Conservation (phyloP, 2,329 filamentous ascomycete genomes). For the Aspergillus bombycis region DNA sequence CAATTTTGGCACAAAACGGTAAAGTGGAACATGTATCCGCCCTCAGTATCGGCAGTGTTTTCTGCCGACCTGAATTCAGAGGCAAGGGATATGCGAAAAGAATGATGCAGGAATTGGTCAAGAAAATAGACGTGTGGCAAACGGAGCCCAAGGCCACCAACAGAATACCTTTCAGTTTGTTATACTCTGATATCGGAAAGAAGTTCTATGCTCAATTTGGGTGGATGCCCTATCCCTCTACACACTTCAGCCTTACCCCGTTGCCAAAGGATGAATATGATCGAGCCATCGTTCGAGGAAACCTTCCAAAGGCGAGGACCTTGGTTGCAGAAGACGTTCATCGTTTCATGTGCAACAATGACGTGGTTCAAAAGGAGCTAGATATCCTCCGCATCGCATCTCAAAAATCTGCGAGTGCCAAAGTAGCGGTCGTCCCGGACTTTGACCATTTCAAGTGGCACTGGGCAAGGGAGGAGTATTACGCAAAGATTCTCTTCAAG, state of each 20-base stretch:
- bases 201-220: slow-evolving; percentile 76
- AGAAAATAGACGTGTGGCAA: slow-evolving; percentile 57
- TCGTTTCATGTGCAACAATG: slow-evolving; percentile 56
- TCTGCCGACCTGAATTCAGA: slow-evolving; percentile 67
- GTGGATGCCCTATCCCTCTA: slow-evolving; percentile 75
- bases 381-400: slow-evolving; percentile 57
- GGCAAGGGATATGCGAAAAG: slow-evolving; percentile 75
- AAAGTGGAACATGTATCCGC: slow-evolving; percentile 59
- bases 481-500: slow-evolving; percentile 65
- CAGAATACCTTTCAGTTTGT: slow-evolving; percentile 68
- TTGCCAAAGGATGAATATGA: slow-evolving; percentile 28
- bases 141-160: slow-evolving; percentile 44
- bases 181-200: slow-evolving; percentile 87
- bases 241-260: slow-evolving; percentile 68
- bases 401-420: slow-evolving; percentile 46
- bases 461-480: slow-evolving; percentile 78
- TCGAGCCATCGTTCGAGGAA: slow-evolving; percentile 25
- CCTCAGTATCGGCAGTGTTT: slow-evolving; percentile 82
- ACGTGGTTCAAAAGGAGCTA: slow-evolving; percentile 70
- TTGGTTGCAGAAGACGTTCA: slow-evolving; percentile 39
- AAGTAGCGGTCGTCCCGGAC: slow-evolving; percentile 71
- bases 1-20: slow-evolving; percentile 52
- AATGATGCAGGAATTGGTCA: slow-evolving; percentile 71
- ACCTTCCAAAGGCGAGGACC: slow-evolving; percentile 34
- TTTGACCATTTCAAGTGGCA: slow-evolving; percentile 73